Evolutionary conservation across 805 yeast genomes (phyloP).

Genomic region (Candida adriatica): DNA sequence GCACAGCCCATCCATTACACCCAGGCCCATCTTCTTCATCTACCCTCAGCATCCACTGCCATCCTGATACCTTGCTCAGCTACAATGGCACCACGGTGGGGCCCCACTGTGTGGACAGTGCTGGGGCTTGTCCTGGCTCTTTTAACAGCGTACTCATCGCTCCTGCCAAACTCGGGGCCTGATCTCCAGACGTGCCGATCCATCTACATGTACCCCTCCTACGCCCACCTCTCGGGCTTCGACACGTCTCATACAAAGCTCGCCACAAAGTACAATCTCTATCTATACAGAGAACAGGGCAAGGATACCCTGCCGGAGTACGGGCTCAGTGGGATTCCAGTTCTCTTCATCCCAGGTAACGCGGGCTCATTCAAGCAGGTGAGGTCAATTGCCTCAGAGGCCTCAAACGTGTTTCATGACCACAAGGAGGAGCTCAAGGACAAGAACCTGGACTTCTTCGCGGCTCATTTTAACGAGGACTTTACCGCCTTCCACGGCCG

Average conservation of each 20-base stretch:
- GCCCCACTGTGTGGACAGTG: constrained; percentile 2
- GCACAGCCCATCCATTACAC: no score
- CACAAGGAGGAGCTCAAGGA: constrained; percentile 18
- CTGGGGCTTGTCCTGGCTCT: constrained; percentile 5
- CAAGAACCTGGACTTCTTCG: constrained; percentile 69
- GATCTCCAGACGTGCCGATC: constrained; percentile 53
- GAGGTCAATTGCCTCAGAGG: constrained; percentile 83
- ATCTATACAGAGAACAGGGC: constrained; percentile 80
- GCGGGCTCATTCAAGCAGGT: constrained; percentile 93
- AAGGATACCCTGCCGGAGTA: constrained; percentile 35
- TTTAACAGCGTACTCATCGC: constrained; percentile 2
- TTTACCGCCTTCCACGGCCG: constrained; percentile 95
- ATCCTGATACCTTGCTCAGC: no score
- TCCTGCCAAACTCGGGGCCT: constrained; percentile 28
- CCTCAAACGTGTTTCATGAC: constrained; percentile 46
- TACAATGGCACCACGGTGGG: no score
- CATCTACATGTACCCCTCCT: constrained; percentile 79
- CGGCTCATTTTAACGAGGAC: constrained; percentile 94
- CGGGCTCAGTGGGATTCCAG: constrained; percentile 64
- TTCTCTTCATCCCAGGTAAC: constrained; percentile 92
- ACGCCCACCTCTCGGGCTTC: constrained; percentile 67
- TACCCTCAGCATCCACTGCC: no score
- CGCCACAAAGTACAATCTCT: constrained; percentile 79
- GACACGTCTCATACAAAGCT: constrained; percentile 61
- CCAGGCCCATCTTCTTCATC: no score